Evolutionary conservation across 2,329 filamentous ascomycete genomes (phyloP), one percentile per base, ranked within the genome.

Genomic region (Pseudocercospora fuligena): DNA sequence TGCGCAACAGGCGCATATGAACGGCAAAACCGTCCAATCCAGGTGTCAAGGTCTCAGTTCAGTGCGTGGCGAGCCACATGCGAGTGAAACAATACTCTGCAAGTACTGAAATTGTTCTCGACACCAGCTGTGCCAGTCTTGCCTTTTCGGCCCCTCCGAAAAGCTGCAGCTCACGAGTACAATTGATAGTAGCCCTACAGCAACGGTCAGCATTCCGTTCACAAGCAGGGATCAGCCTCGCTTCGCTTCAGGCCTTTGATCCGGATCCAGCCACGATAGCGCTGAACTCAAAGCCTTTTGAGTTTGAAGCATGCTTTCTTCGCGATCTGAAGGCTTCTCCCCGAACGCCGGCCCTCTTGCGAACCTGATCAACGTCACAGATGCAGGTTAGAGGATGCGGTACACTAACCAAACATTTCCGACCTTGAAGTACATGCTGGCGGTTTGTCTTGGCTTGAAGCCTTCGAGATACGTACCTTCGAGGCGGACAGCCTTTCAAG

Each of bases 1-100:
- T 61, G 65, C 65, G 65, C 65, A 67, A 67, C 60, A 53, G 43
- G 58, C 64, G 65, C 65, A 67, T 62, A 27, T 21, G 11, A 54
- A 21, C 51, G 51, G 51, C 27, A 31, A 27, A 25, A 56, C 8
- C 23, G 25, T 56, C 25, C 51, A 56, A 56, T 33, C 12, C 25
- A 31, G 27, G 27, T 16, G 11, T 29, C 23, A 5, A 56, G 14
- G 51, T 56, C 25, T 56, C 51, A 56, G 3, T 56, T 16, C 4
- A 31, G 27, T 27, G 51, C 23, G 51, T 56, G 51, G 51, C 51
- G 27, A 56, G 51, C 25, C 51, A 56, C 51, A 56, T 31, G 51
- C 16, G 27, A 33, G 27, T 56, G 51, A 56, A 19, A 56, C 25
- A 56, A 27, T 29, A 11, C 25, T 27, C 49, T 53, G 49, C 19